These are phyloP conservation scores for Aegilops umbellulata DNA, from an alignment of 176 grass and related monocot species.

Conservation along the genomic window DNA sequence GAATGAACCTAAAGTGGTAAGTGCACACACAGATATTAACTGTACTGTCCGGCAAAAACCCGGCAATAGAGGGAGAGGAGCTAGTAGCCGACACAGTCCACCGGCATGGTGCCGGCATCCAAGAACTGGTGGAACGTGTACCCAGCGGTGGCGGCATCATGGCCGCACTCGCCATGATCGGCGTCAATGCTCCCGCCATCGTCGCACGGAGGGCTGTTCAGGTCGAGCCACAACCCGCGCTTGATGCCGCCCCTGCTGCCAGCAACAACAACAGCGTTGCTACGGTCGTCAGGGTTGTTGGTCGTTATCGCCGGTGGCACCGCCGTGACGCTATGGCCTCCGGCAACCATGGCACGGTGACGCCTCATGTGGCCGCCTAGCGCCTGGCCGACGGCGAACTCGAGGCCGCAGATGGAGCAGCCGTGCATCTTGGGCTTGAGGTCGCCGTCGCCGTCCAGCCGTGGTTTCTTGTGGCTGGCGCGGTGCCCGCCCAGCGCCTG, in stretches of 20 bases:
- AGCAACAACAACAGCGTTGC: not conserved
- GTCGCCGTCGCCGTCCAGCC: slow-evolving; percentile 17
- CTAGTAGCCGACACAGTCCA: slow-evolving; percentile 57
- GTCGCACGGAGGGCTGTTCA: slow-evolving; percentile 41
- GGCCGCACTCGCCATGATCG: slow-evolving; percentile 13
- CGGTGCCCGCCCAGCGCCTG: slow-evolving; percentile 57
- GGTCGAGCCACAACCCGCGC: slow-evolving; percentile 40
- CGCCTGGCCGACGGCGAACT: slow-evolving; percentile 65
- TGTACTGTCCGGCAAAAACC: slow-evolving; percentile 11
- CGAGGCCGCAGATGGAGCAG: slow-evolving; percentile 67
- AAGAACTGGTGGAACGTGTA: slow-evolving; percentile 49
- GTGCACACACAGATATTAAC: not conserved
- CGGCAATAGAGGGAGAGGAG: not conserved
- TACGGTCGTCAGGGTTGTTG: slow-evolving; percentile 15
- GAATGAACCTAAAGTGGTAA: not conserved
- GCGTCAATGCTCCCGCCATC: not conserved
- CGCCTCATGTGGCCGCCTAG: slow-evolving; percentile 74
- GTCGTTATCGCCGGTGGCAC: not conserved
- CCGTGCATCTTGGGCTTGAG: slow-evolving; percentile 56
- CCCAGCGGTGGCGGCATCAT: not conserved
- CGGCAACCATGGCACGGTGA: slow-evolving; percentile 26
- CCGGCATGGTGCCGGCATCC: slow-evolving; percentile 37
- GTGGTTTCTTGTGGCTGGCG: slow-evolving; percentile 52
- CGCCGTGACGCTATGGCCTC: not conserved
- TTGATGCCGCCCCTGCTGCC: not conserved